phyloP scores from a whole-genome alignment of 2,329 filamentous ascomycete species.

The Fusarium abutilonis region DNA sequence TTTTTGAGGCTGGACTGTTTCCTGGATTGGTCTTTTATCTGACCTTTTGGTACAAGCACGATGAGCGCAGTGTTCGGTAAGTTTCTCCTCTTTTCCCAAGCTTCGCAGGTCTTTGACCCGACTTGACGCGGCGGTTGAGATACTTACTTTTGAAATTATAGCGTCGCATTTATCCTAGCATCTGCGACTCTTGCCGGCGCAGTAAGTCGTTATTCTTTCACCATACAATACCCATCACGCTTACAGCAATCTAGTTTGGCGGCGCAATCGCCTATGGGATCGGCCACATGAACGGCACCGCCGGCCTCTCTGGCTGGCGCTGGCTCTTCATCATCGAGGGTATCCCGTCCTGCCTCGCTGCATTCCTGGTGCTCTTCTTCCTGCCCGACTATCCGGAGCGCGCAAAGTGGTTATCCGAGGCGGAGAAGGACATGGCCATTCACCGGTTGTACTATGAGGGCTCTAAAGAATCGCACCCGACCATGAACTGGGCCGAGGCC shows the following conservation, averaged over 20 bases:
- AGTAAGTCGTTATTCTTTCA: constrained; percentile 37
- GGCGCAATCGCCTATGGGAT: constrained; percentile 78
- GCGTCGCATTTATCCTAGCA: constrained; percentile 76
- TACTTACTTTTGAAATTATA: constrained; percentile 30
- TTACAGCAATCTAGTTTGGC: constrained; percentile 59
- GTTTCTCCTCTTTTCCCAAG: constrained; percentile 15
- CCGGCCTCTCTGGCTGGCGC: constrained; percentile 73
- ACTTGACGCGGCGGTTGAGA: constrained; percentile 4
- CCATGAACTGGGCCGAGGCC: constrained; percentile 73
- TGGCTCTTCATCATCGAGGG: constrained; percentile 74
- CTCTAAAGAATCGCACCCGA: constrained; percentile 67
- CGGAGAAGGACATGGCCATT: constrained; percentile 67
- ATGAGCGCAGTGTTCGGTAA: constrained; percentile 71
- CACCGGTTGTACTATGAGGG: constrained; percentile 58
- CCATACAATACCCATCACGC: not conserved
- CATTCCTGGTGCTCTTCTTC: constrained; percentile 71
- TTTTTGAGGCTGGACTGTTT: constrained; percentile 76
- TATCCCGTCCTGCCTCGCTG: constrained; percentile 70
- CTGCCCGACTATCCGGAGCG: constrained; percentile 75
- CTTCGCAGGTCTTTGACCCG: constrained; percentile 2
- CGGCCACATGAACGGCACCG: constrained; percentile 73
- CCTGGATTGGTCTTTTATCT: constrained; percentile 69
- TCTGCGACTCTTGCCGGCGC: constrained; percentile 76
- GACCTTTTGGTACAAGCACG: constrained; percentile 78
- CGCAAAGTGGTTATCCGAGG: constrained; percentile 67